Conservation (phyloP, 371 early-diverging fungal genomes). For the Syncephalastrum racemosum region DNA sequence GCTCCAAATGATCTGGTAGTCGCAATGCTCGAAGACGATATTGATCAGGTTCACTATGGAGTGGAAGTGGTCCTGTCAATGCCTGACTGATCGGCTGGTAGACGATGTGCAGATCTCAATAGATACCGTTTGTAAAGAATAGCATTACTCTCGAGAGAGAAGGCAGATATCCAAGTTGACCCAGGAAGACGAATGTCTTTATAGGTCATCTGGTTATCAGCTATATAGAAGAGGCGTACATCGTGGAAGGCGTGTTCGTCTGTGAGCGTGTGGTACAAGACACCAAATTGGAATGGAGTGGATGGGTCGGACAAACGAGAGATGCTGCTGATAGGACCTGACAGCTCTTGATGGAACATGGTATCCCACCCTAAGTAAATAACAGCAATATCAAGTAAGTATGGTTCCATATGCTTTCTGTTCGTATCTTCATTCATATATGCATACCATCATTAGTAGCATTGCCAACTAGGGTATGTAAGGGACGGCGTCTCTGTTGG, state of each 20-base stretch:
- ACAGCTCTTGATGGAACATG: slow-evolving; percentile 27
- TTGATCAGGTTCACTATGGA: slow-evolving; percentile 40
- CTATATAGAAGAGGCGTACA: slow-evolving; percentile 32
- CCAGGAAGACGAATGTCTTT: slow-evolving; percentile 38
- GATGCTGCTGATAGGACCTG: slow-evolving; percentile 31
- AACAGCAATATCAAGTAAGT: too few species aligned
- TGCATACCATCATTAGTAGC: background rate
- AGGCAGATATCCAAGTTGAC: slow-evolving; percentile 33
- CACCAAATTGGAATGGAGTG: slow-evolving; percentile 23
- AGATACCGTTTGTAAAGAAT: slow-evolving; percentile 43
- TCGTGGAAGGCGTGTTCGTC: slow-evolving; percentile 32
- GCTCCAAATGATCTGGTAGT: too few species aligned
- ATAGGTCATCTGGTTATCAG: too few species aligned
- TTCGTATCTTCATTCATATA: too few species aligned
- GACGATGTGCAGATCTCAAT: too few species aligned
- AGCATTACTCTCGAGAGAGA: slow-evolving; percentile 31
- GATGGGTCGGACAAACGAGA: slow-evolving; percentile 15
- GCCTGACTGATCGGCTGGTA: too few species aligned
- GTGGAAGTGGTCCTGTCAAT: background rate
- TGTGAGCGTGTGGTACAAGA: slow-evolving; percentile 36
- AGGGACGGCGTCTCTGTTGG: background rate
- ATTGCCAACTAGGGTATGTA: background rate
- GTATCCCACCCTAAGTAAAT: slow-evolving; percentile 20
- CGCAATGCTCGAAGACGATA: slow-evolving; percentile 25
- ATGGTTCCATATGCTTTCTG: too few species aligned